Base-by-base conservation (phyloP, 352 stramenopile genomes). In the Globisporangium mamillatum region DNA sequence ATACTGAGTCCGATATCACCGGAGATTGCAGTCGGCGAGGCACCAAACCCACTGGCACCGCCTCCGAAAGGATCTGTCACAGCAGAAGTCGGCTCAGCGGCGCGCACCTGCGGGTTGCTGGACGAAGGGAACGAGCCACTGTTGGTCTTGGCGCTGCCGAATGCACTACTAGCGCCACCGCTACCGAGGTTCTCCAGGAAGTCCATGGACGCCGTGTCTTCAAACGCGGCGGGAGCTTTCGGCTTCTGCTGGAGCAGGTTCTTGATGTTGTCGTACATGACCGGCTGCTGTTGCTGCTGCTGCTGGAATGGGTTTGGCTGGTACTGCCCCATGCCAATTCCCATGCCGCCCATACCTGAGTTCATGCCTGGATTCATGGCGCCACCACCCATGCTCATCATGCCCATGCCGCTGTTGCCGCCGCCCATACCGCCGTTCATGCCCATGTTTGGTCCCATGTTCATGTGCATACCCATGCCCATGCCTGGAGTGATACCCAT, bases 261-360 rank as follows among this genome's bases (percentile, higher is more conserved):
- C 79, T 90, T 90, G 77, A 91, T 92, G 70, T 86, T 92, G 72
- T 92, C 84, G 74, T 92, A 92, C 79, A 92, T 90, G 62, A 90
- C 74, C 2, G 78, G 79, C 24, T 75, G 72, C 50, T 55, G 72
- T 20, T 81, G 77, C 56, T 71, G 71, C 41, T 55, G 72, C n/a
- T 73, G 77, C 53, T 81, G 66, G 61, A 74, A 73, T 50, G 54
- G 70, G n/a, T 73, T 75, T 44, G 78, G 63, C 62, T 76, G 73
- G 61, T 71, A 67, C 34, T 67, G 63, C 62, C 61, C 53, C 72
- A 75, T 78, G 20, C 52, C 36, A 66, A 74, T 75, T n/a, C 48
- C 36, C 18, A 62, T 60, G 50, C 73, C 75, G 46, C 75, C 67
- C 70, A 80, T 75, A 5, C 58, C 54, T 44, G 74, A 70, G 4